Evolutionary conservation across 164 flowering plant genomes (phyloP), one percentile per base, ranked within the genome.

Genomic region (Nelumbo lutea): DNA sequence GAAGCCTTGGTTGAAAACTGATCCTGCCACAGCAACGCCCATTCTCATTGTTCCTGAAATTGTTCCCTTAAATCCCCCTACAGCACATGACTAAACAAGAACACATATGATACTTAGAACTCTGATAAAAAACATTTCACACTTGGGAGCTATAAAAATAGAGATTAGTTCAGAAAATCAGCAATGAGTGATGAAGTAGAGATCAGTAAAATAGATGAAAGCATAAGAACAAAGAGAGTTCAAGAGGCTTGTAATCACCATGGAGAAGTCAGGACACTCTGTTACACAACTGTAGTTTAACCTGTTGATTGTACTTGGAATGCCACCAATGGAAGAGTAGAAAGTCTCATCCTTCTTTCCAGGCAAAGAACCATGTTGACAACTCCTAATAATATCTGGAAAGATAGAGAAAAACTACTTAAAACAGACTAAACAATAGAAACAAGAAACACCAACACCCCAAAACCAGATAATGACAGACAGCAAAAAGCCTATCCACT

Each of bases 361-460:
- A 68, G 76, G 59, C 3, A 68, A 61, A 73, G 62, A 38, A 48
- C 74, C 74, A 65, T 55, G 75, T 56, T 46, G 66, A 60, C 59
- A 67, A 56, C 56, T 55, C 73, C 74, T 79, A 46, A 66, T 43
- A 46, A 76, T 61, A 76, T 73, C 87, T 82, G 77, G 13, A 39
- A 67, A 27, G 27, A 27, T 27, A 27, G 44, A 58, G 40, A 67
- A 45, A 42, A 70, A 48, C 59, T 55, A 56, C 47, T 13, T 41
- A 39, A 57, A 3, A 48, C 44, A 68, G 27, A 27, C 42, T 13
- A 69, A 44, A 27, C 14, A 65, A 45, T 42, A 48, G 40, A 42
- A 59, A 15, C 27, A 59, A 63, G 44, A 41, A 64, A 5, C 13
- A 10, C 13, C 13, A 42, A 39, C 27, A 10, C 9, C 45, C 47